phyloP scores from a whole-genome alignment of 495 filamentous ascomycete species.

The Peziza echinospora region DNA sequence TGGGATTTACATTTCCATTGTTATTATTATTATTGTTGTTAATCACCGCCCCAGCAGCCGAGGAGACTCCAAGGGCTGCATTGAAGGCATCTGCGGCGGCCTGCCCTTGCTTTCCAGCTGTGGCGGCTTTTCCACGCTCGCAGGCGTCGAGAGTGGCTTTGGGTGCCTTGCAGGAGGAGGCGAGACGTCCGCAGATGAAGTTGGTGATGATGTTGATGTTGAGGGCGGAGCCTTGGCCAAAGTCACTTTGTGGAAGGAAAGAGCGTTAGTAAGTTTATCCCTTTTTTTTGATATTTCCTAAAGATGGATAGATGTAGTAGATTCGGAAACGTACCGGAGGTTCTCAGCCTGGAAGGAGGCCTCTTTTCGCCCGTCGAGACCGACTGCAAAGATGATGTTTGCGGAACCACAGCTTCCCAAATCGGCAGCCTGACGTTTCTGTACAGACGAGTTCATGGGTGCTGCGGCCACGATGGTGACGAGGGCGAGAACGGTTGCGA shows the following conservation, averaged over 20 bases:
- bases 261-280: constrained; percentile 30
- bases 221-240: constrained; percentile 36
- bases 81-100: constrained; percentile 41
- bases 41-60: not conserved
- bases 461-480: no score
- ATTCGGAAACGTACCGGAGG: no score
- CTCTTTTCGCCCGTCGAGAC: constrained; percentile 31
- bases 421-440: no score
- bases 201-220: constrained; percentile 32
- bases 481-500: not conserved
- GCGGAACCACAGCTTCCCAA: constrained; percentile 32
- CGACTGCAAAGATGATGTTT: constrained; percentile 32
- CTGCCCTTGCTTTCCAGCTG: constrained; percentile 23
- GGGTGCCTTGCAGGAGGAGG: constrained; percentile 30
- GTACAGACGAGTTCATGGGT: no score
- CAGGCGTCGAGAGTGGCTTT: constrained; percentile 28
- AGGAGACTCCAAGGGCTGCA: constrained; percentile 8
- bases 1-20: not conserved
- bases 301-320: not conserved
- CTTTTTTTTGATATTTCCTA: not conserved
- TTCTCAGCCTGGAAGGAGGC: constrained; percentile 30
- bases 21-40: not conserved
- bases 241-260: constrained; percentile 31
- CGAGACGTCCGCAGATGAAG: constrained; percentile 35
- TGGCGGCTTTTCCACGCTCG: constrained; percentile 24